phyloP scores from a whole-genome alignment of 495 filamentous ascomycete genomes.

The Xylaria sp. region DNA sequence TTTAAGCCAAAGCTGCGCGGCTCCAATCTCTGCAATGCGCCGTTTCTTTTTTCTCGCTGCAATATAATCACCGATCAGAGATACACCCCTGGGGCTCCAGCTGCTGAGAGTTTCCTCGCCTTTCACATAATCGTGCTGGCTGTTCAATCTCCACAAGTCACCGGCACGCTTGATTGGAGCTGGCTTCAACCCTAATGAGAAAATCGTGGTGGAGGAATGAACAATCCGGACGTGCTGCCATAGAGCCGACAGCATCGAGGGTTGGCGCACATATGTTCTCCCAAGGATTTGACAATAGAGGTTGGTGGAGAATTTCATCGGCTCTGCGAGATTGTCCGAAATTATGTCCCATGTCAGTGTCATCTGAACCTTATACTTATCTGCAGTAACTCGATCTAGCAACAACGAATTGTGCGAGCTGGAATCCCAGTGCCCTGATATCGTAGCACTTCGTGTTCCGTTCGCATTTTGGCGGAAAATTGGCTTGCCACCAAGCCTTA shows the following conservation, averaged over 20 bases:
- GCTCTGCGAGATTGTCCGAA: slow-evolving; percentile 77
- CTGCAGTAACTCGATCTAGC: slow-evolving; percentile 86
- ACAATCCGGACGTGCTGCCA: slow-evolving; percentile 86
- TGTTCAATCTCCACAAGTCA: slow-evolving; percentile 97
- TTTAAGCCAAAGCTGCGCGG: slow-evolving; percentile 73
- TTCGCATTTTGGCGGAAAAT: slow-evolving; percentile 82
- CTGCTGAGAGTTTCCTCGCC: slow-evolving; percentile 84
- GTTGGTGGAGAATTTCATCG: slow-evolving; percentile 84
- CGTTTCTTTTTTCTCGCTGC: slow-evolving; percentile 69
- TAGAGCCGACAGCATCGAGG: slow-evolving; percentile 84
- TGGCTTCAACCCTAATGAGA: slow-evolving; percentile 83
- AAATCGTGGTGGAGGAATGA: slow-evolving; percentile 84
- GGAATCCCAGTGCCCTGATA: slow-evolving; percentile 95
- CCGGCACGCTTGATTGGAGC: slow-evolving; percentile 87
- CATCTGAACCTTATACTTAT: slow-evolving; percentile 91
- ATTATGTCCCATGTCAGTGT: slow-evolving; percentile 82
- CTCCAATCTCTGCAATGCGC: slow-evolving; percentile 79
- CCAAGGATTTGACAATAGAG: slow-evolving; percentile 82
- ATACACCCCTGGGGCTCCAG: slow-evolving; percentile 90
- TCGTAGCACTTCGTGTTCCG: slow-evolving; percentile 85
- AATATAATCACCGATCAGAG: slow-evolving; percentile 84
- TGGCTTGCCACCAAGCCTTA: slow-evolving; percentile 79
- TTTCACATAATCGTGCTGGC: slow-evolving; percentile 89
- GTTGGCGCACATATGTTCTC: slow-evolving; percentile 81
- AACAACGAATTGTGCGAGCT: slow-evolving; percentile 88